Percentiles rank a stretch among this genome's conserved stretches.
phyloP scores from a whole-genome alignment of 805 yeast species.

The Metschnikowia lochheadii region DNA sequence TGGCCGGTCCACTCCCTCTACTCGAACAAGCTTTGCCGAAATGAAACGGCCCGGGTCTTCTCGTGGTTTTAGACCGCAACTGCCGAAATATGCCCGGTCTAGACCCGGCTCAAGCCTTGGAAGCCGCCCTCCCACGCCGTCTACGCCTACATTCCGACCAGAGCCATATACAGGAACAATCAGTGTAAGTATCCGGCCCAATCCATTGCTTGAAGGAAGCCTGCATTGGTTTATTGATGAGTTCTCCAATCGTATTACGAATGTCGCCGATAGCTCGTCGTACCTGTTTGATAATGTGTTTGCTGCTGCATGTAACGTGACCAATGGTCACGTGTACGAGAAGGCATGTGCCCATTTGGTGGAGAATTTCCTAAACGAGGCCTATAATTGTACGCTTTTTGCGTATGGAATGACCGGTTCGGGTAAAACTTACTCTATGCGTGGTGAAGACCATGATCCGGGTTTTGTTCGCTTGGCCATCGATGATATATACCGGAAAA shows the following conservation, averaged over 20 bases:
- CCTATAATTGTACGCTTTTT: slow-evolving; percentile 83
- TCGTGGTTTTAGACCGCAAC: slow-evolving; percentile 27
- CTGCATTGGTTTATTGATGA: slow-evolving; percentile 46
- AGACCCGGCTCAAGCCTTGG: slow-evolving; percentile 37
- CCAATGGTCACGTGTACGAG: slow-evolving; percentile 60
- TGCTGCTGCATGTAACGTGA: slow-evolving; percentile 38
- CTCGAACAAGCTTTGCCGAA: slow-evolving; percentile 14
- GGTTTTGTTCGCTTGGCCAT: slow-evolving; percentile 74
- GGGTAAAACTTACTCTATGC: slow-evolving; percentile 87
- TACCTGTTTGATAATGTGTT: slow-evolving; percentile 80
- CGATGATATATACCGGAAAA: slow-evolving; percentile 51
- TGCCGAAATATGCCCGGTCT: slow-evolving; percentile 27
- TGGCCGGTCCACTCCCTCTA: slow-evolving; percentile 16
- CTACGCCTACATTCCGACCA: slow-evolving; percentile 30
- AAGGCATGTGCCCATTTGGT: slow-evolving; percentile 50
- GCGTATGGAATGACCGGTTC: slow-evolving; percentile 96
- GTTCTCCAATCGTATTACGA: slow-evolving; percentile 35
- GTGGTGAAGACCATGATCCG: slow-evolving; percentile 57
- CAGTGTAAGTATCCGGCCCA: slow-evolving; percentile 72
- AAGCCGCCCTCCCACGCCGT: slow-evolving; percentile 38
- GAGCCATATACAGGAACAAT: slow-evolving; percentile 66
- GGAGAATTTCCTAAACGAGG: slow-evolving; percentile 54
- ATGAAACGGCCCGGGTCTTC: slow-evolving; percentile 30
- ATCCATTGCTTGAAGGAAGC: slow-evolving; percentile 45
- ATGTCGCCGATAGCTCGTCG: slow-evolving; percentile 51